phyloP scores from a whole-genome alignment of 768 basidiomycete species.

The Tricholoma furcatifolium region DNA sequence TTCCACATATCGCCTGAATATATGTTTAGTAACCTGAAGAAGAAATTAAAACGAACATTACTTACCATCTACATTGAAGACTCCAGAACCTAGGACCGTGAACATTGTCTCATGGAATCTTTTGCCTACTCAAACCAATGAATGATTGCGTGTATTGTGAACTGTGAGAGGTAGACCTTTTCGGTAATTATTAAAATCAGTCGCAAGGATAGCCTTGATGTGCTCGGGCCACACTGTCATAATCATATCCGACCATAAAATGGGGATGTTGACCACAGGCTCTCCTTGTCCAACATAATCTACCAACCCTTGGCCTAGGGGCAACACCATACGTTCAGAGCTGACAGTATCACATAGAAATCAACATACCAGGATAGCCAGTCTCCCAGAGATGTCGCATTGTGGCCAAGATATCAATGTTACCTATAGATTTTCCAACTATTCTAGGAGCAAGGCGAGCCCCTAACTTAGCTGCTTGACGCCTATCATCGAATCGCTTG shows the following conservation, averaged over 20 bases:
- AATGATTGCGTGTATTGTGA: not conserved
- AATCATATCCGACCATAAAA: constrained; percentile 44
- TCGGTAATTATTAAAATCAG: constrained; percentile 57
- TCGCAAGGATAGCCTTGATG: constrained; percentile 55
- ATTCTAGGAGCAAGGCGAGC: constrained; percentile 41
- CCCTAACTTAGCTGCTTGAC: constrained; percentile 42
- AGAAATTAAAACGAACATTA: not conserved
- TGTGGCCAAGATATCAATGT: constrained; percentile 39
- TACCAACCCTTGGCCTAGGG: constrained; percentile 41
- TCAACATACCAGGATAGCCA: constrained; percentile 49
- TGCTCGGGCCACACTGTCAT: constrained; percentile 53
- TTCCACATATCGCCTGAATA: constrained; percentile 36
- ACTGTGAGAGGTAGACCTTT: constrained; percentile 39
- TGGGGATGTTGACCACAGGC: constrained; percentile 42
- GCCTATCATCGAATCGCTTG: constrained; percentile 27
- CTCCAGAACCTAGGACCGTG: constrained; percentile 58
- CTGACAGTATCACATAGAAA: not conserved
- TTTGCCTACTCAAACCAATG: constrained; percentile 28
- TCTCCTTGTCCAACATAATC: constrained; percentile 35
- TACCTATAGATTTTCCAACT: constrained; percentile 41
- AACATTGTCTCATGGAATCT: constrained; percentile 42
- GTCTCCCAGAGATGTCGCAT: constrained; percentile 35
- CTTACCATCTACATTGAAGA: constrained; percentile 68
- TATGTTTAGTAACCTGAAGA: not conserved
- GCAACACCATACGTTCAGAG: not conserved